Evolutionary conservation across 139 green algal species (phyloP).

Genomic region (Picochlorum sp.): DNA sequence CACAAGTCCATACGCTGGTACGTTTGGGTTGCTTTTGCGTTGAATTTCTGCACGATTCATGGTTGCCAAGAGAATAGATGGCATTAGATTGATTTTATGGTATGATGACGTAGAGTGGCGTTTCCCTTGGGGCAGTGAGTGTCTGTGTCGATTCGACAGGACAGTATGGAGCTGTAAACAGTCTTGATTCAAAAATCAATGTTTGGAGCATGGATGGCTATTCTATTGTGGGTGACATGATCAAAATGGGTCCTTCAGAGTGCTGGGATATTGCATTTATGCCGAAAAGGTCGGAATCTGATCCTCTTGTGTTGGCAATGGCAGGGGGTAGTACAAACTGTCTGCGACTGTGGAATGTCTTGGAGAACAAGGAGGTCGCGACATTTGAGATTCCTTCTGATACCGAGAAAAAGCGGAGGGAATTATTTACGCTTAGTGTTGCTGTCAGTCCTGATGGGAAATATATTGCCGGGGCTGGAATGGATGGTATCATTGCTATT

Average conservation of each 20-base stretch:
- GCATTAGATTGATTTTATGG: not conserved
- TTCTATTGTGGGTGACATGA: constrained; percentile 5
- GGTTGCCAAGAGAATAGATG: not conserved
- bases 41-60: not conserved
- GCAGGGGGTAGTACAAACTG: constrained; percentile 57
- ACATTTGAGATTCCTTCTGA: constrained; percentile 10
- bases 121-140: constrained; percentile 76
- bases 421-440: constrained; percentile 65
- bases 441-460: constrained; percentile 59
- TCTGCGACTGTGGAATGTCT: constrained; percentile 23
- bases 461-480: constrained; percentile 57
- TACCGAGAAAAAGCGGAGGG: constrained; percentile 35
- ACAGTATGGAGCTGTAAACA: constrained; percentile 56
- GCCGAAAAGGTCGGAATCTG: constrained; percentile 18
- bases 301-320: constrained; percentile 42
- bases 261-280: constrained; percentile 71
- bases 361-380: constrained; percentile 1
- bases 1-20: constrained; percentile 28
- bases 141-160: constrained; percentile 56
- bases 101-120: not conserved
- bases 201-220: constrained; percentile 58
- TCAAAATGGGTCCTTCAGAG: constrained; percentile 76
- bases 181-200: constrained; percentile 73
- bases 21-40: not conserved
- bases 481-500: constrained; percentile 68